Base-by-base conservation (phyloP, 768 basidiomycete species). In the Calvatia gigantea region DNA sequence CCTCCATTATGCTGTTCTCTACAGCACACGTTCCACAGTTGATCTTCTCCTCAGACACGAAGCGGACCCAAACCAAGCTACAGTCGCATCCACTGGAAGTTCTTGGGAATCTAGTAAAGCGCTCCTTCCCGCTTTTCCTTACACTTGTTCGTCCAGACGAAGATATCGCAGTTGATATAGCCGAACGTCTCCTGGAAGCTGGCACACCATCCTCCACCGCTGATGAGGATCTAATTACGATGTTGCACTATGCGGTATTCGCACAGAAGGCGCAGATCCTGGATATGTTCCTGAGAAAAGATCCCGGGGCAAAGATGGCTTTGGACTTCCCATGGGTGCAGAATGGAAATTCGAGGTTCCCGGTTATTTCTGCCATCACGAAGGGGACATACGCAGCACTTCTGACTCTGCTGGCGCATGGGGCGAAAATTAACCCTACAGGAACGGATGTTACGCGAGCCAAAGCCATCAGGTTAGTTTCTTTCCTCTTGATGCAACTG, bases 1-100 rank as follows among this genome's bases (percentile, higher is more conserved):
- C 2, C 70, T 85, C 27, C 69, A 69, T 25, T 81, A 80, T 61
- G 83, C 78, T 2, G 74, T 80, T 38, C 62, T 82, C 4, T 79
- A 70, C 21, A 80, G 73, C 1, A 78, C 79, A 1, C 54, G 75
- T 1, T 62, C 65, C 2, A 72, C 75, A 25, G 65, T 85, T 2
- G 78, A 82, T 8, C 66, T 67, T 1, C 75, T 85, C 12, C 61
- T 85, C 42, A 65, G 63, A 6, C 74, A 70, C 0, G 82, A 80
- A 1, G 80, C 82, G 0, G 76, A 83, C 59, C 69, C 69, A 17
- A 75, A 73, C 27, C 45, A 68, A 11, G 62, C 73, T 0, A 67
- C 70, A 1, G 72, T 28, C 51, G 62, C 25, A 15, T 27, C 31
- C n/a, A 6, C 35, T 39, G n/a, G n/a, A n/a, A 58, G 61, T 17